Percentiles rank a stretch among this genome's conserved stretches.
Conservation (phyloP, 306 rosid species). For the Prunus persica region Prunus_persica_NCBIv2 NC_034015.1:10721001-10721500, state of each 20-base stretch:
- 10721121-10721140: constrained; percentile 48
- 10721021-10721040: not conserved
- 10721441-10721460: no score
- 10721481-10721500: constrained; percentile 37
- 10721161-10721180: not conserved
- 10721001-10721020: no score
- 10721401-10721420: not conserved
- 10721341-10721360: not conserved
- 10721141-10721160: not conserved
- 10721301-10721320: not conserved
- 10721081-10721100: constrained; percentile 27
- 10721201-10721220: not conserved
- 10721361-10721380: no score
- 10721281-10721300: constrained; percentile 35
- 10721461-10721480: constrained; percentile 19
- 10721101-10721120: constrained; percentile 24
- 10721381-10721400: no score
- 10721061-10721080: not conserved
- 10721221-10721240: constrained; percentile 16
- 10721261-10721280: constrained; percentile 13
- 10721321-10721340: not conserved
- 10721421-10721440: no score
- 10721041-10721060: not conserved
- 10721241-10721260: constrained; percentile 35
- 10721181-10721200: not conserved